A percentile compares a stretch with the other conserved stretches of the same genome.
phyloP scores from a whole-genome alignment of 352 stramenopile genomes.

The Pythium biforme region DNA sequence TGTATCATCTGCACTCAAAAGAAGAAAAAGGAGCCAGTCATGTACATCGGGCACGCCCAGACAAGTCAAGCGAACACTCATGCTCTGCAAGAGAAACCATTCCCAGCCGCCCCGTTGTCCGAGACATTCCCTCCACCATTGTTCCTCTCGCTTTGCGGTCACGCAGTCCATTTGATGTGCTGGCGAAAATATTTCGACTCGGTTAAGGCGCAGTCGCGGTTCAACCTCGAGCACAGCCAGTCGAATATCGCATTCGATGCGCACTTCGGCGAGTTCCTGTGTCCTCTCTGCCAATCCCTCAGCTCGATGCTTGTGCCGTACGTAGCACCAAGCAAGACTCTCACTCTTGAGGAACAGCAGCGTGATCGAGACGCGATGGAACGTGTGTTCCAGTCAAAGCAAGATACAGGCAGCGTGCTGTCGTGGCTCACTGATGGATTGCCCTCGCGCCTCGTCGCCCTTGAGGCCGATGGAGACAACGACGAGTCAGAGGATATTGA shows the following conservation, averaged over 20 bases:
- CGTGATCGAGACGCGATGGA: constrained; percentile 66
- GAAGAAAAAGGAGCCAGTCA: constrained; percentile 78
- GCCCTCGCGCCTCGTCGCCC: constrained; percentile 37
- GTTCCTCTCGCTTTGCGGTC: constrained; percentile 84
- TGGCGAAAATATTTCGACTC: constrained; percentile 90
- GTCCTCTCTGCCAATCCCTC: constrained; percentile 87
- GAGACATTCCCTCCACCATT: constrained; percentile 56
- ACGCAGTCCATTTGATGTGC: constrained; percentile 89
- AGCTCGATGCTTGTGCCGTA: constrained; percentile 90
- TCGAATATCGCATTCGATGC: constrained; percentile 87
- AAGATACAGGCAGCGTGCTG: constrained; percentile 64
- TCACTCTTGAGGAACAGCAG: constrained; percentile 59
- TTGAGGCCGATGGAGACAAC: constrained; percentile 36
- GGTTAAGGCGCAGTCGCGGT: constrained; percentile 65
- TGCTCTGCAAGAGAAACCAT: constrained; percentile 42
- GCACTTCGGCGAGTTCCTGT: constrained; percentile 86
- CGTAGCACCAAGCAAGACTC: constrained; percentile 50
- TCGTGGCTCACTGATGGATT: constrained; percentile 59
- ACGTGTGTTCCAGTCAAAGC: constrained; percentile 67
- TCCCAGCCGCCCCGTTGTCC: constrained; percentile 31
- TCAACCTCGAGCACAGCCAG: constrained; percentile 70
- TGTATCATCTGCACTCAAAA: constrained; percentile 87
- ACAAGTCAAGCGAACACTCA: constrained; percentile 64
- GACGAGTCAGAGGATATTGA: constrained; percentile 39
- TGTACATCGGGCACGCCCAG: constrained; percentile 85